Base-by-base conservation (phyloP, 225 moss, liverwort and hornwort species). In the Marchantia polymorpha region DNA sequence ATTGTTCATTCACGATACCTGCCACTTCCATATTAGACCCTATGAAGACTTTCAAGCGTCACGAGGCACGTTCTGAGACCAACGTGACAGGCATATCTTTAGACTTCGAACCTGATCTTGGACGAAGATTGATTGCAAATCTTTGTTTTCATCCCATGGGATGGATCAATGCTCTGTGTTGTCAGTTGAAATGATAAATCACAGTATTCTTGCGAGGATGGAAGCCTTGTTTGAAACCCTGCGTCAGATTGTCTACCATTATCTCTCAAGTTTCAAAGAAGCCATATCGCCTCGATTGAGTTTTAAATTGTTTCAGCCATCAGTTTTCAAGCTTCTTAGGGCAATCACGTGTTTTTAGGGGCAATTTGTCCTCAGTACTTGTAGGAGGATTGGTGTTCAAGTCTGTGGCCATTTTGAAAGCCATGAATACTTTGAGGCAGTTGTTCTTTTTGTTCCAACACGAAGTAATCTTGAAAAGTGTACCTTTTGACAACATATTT, bases 151-250 rank as follows among this genome's bases (percentile, higher is more conserved):
- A 17, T 75, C 14, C 49, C 23, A 47, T 22, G 51, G 47, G 52
- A 69, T 72, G 67, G 54, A 50, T 72, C 71, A 58, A 65, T 50
- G 67, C n/a, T 77, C 30, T 30, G 54, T 61, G 61, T 31, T 50
- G 10, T 55, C 30, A 23, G 64, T 64, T 51, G 66, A 55, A 58
- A 70, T 29, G 68, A 58, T 69, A 63, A 51, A 10, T 52, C 69
- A 7, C 47, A 69, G 23, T n/a, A 16, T 30, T 79, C 10, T 69
- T 31, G 52, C 16, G 49, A 77, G 50, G 25, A 47, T 78, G 74
- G 67, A 79, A 70, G 74, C 70, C 77, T 78, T 68, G 74, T 68
- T 52, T 78, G 39, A 54, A 84, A 17, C 23, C 69, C 81, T 78
- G 39, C 64, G 51, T 77, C 77, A 76, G 77, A 77, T 64, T 78